Base-by-base conservation (phyloP, 83 land plant species). In the Larix sibirica region DNA sequence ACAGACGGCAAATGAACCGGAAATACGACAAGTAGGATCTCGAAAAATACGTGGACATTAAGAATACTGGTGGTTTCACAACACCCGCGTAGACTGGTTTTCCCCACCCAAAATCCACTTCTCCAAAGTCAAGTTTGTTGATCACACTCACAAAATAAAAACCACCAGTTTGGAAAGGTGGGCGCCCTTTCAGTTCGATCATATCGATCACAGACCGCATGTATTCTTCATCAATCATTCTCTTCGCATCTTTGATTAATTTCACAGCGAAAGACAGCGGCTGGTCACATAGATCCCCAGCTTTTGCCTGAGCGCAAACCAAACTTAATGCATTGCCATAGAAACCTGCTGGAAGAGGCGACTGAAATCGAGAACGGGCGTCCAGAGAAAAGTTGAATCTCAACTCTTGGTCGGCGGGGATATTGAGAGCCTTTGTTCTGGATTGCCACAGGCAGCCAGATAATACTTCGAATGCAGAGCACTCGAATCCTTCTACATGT, bases 261-360 rank as follows among this genome's bases (percentile, higher is more conserved):
- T 60, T 60, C 18, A 13, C 18, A 60, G 62, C 62, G 18, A 60
- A 60, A 3, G 62, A 60, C 20, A 60, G 92, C 40, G 24, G 16
- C 0, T 77, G 70, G 44, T 31, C 3, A 60, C 79, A 78, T 6
- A 90, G 60, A 33, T 80, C 26, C 0, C 47, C 83, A 1, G 90
- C 92, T 0, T 83, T 82, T 0, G 88, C 16, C 12, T 75, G 13
- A 2, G 85, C 86, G 59, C 56, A 84, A 9, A 86, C 79, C 65
- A 82, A 82, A 0, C 80, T 83, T 31, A 90, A 82, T 16, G 77
- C 88, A 77, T 90, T 90, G 23, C 92, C 92, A 79, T 90, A 90
- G 83, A 80, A 90, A 6, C 90, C 90, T 0, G 5, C 33, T 0
- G 92, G 92, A 12, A 90, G 60, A 0, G 83, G 70, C 0, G 80